phyloP scores from a whole-genome alignment of 2,329 filamentous ascomycete genomes.

The Sarocladium kiliense region DNA sequence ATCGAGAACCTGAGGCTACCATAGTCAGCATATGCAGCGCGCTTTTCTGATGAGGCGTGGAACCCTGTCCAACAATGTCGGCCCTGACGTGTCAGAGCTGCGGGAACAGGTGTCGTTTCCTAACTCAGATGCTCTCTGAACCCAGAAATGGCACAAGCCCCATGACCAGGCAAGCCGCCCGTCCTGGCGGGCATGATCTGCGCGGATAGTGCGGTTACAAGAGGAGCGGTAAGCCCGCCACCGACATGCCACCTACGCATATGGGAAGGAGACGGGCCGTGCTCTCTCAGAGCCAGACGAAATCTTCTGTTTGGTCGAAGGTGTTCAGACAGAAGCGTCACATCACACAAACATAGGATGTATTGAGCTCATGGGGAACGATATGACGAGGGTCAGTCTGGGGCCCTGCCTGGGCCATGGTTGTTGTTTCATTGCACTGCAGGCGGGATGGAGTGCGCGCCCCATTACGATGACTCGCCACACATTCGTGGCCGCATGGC shows the following conservation, averaged over 20 bases:
- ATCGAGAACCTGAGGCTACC: neutral
- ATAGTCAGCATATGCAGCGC: no score
- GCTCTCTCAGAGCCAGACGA: neutral
- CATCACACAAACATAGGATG: neutral
- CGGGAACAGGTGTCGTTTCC: neutral
- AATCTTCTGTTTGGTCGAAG: neutral
- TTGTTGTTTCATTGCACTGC: conserved; percentile 5
- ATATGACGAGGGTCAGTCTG: neutral
- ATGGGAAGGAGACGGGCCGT: neutral
- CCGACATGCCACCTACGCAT: neutral
- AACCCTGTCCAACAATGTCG: neutral
- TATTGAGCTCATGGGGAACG: neutral
- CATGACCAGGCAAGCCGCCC: conserved; percentile 6
- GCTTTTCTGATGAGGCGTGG: neutral
- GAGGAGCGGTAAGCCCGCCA: conserved; percentile 8
- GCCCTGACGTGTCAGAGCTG: neutral
- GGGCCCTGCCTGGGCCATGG: neutral
- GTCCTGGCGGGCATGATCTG: conserved; percentile 7
- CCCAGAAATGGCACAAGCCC: conserved; percentile 1
- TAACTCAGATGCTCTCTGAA: neutral
- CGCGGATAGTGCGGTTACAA: conserved; percentile 8
- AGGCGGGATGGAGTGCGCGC: conserved; percentile 6
- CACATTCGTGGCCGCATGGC: neutral
- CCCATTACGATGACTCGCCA: conserved; percentile 7
- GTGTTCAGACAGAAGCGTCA: neutral